phyloP scores from a whole-genome alignment of 768 basidiomycete species.

The Serendipita indica region DNA sequence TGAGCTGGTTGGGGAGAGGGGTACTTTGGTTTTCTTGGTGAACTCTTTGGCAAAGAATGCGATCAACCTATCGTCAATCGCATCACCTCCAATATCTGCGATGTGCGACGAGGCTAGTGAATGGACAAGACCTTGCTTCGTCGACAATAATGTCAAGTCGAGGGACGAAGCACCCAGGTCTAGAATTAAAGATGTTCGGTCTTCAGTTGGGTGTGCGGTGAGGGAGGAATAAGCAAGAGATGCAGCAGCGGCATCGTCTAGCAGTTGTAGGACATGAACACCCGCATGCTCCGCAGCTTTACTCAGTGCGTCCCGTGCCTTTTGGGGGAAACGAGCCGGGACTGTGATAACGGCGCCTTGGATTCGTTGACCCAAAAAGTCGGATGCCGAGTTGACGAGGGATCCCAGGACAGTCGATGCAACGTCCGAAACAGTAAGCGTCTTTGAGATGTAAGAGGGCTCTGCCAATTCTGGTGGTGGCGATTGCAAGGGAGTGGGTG shows the following conservation, averaged over 20 bases:
- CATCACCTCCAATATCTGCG: constrained; percentile 43
- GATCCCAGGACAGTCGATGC: constrained; percentile 74
- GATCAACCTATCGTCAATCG: constrained; percentile 69
- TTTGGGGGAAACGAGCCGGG: constrained; percentile 57
- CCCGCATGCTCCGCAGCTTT: constrained; percentile 69
- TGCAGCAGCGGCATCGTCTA: constrained; percentile 78
- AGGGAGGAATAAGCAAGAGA: constrained; percentile 37
- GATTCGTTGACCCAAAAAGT: constrained; percentile 72
- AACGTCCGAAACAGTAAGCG: constrained; percentile 71
- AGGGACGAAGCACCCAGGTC: constrained; percentile 69
- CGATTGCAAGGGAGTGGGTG: constrained; percentile 28
- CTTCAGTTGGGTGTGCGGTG: constrained; percentile 21
- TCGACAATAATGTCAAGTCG: constrained; percentile 50
- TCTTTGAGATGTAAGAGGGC: constrained; percentile 30
- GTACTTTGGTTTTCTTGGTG: constrained; percentile 82
- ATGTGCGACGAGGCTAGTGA: constrained; percentile 32
- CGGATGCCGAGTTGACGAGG: constrained; percentile 72
- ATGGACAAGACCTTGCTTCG: constrained; percentile 61
- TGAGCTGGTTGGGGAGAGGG: constrained; percentile 41
- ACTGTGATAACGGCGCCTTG: constrained; percentile 72
- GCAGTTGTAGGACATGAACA: constrained; percentile 66
- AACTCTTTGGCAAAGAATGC: constrained; percentile 92
- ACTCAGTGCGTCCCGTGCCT: constrained; percentile 54
- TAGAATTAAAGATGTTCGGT: constrained; percentile 67
- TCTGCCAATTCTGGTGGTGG: constrained; percentile 40